Percentiles rank a stretch among this genome's conserved stretches.
These are phyloP conservation scores for Gracilariopsis chorda DNA, from an alignment of 23 red algal species.

Conservation along the genomic window DNA sequence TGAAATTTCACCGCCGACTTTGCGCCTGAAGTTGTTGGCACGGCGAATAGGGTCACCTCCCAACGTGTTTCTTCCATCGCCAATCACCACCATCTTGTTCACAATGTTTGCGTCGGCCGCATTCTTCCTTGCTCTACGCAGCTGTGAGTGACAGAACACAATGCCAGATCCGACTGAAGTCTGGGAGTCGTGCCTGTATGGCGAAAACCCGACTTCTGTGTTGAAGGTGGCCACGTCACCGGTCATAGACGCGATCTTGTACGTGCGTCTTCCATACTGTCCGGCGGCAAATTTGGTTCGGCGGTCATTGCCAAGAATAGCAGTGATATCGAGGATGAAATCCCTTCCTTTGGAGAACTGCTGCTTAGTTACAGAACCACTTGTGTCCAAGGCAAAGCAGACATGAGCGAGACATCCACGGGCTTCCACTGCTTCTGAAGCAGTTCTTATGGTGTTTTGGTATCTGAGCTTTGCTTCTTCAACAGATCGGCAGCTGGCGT, in stretches of 20 bases:
- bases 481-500: not conserved
- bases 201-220: not conserved
- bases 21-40: not conserved
- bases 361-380: not conserved
- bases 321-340: conserved; percentile 13
- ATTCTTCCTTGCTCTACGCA: not conserved
- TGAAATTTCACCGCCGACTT: not conserved
- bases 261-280: not conserved
- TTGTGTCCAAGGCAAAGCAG: conserved; percentile 27
- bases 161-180: not conserved
- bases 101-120: not conserved
- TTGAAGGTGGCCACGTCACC: not conserved
- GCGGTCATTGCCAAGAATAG: not conserved
- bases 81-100: not conserved
- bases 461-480: conserved; percentile 1
- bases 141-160: not conserved
- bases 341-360: not conserved
- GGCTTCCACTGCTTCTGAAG: not conserved
- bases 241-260: not conserved
- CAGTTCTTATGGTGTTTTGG: not conserved
- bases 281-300: not conserved
- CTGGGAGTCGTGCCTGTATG: not conserved
- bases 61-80: not conserved
- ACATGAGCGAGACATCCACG: conserved; percentile 11
- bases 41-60: not conserved